phyloP scores from a whole-genome alignment of 108 stramenopile species.

The Nitzschia putrida region DNA sequence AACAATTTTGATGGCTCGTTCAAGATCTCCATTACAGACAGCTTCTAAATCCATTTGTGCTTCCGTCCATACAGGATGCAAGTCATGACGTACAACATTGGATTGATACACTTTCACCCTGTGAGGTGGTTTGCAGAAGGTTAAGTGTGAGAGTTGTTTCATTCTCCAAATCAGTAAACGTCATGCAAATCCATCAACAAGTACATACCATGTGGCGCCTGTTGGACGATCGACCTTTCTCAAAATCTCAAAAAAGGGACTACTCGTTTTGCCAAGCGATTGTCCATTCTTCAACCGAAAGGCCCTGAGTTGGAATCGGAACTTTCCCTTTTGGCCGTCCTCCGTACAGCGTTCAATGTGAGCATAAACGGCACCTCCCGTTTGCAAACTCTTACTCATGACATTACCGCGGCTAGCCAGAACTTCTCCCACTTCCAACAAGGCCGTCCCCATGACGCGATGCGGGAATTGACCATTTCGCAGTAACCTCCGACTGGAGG shows the following conservation, averaged over 20 bases:
- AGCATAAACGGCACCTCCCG: slow-evolving; percentile 66
- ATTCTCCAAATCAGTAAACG: too few relatives aligned
- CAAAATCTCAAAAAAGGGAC: slow-evolving; percentile 75
- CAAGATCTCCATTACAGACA: slow-evolving; percentile 77
- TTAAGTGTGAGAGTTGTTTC: not conserved
- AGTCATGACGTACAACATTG: slow-evolving; percentile 58
- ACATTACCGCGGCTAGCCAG: slow-evolving; percentile 66
- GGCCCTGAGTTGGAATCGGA: slow-evolving; percentile 54
- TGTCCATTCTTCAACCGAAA: slow-evolving; percentile 67
- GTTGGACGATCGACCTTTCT: slow-evolving; percentile 71
- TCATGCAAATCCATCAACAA: not conserved
- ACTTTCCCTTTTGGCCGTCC: slow-evolving; percentile 34
- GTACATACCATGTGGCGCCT: slow-evolving; percentile 65
- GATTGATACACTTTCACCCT: slow-evolving; percentile 66
- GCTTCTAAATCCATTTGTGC: slow-evolving; percentile 66
- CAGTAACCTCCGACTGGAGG: slow-evolving; percentile 25
- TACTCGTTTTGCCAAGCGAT: slow-evolving; percentile 56
- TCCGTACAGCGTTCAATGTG: slow-evolving; percentile 59
- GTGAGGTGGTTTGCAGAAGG: not conserved
- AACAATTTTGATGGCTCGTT: slow-evolving; percentile 66
- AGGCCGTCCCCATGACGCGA: slow-evolving; percentile 69
- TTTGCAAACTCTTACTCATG: slow-evolving; percentile 67
- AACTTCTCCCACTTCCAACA: slow-evolving; percentile 80
- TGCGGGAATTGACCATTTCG: slow-evolving; percentile 48
- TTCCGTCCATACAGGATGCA: slow-evolving; percentile 72